Conservation (phyloP, 345 rosid species). For the Hibiscus mutabilis region DNA sequence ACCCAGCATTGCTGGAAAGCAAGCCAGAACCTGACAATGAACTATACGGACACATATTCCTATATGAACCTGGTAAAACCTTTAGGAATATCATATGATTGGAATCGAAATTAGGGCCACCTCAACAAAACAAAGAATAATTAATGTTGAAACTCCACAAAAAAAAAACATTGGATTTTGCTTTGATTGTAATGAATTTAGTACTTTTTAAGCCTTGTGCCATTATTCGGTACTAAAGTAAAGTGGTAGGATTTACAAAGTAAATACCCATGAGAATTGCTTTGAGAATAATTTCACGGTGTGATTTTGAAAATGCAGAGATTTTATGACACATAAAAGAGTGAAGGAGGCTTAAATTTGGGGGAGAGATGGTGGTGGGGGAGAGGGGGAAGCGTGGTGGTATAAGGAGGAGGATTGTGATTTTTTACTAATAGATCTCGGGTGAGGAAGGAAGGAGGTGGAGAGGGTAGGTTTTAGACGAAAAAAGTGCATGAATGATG, state of each 20-base stretch:
- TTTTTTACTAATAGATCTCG: too few relatives aligned
- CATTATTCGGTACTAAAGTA: too few relatives aligned
- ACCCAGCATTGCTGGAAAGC: constrained; percentile 26
- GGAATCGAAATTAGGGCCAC: constrained; percentile 24
- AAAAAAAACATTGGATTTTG: constrained; percentile 48
- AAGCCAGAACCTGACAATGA: constrained; percentile 15
- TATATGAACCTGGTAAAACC: constrained; percentile 55
- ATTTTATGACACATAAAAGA: not conserved
- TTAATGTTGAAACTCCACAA: constrained; percentile 33
- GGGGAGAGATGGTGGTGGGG: too few relatives aligned
- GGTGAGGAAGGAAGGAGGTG: too few relatives aligned
- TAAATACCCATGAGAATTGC: too few relatives aligned
- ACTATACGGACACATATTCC: constrained; percentile 29
- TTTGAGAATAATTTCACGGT: not conserved
- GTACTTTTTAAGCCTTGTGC: constrained; percentile 5
- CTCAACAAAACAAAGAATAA: constrained; percentile 68
- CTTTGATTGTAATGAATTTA: constrained; percentile 35
- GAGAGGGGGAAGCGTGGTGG: too few relatives aligned
- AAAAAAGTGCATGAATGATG: too few relatives aligned
- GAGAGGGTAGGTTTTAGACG: too few relatives aligned
- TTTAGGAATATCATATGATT: constrained; percentile 25
- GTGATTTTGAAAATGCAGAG: not conserved
- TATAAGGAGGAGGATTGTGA: too few relatives aligned
- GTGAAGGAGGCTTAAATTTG: not conserved
- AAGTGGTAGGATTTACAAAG: too few relatives aligned